These are phyloP conservation scores for Helianthus annuus DNA, from an alignment of 129 eudicot genomes.

Conservation along the genomic window HanXRQr2.0-SUNRISE NC_035445.2:132083937-132084436, in stretches of 20 bases:
- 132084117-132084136: conserved; percentile 62
- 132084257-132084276: conserved; percentile 70
- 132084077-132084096: conserved; percentile 60
- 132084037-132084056: conserved; percentile 47
- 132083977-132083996: conserved; percentile 71
- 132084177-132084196: conserved; percentile 70
- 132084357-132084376: conserved; percentile 55
- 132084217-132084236: conserved; percentile 58
- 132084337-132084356: conserved; percentile 39
- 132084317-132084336: conserved; percentile 38
- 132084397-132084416: conserved; percentile 32
- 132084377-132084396: conserved; percentile 42
- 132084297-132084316: conserved; percentile 43
- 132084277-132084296: conserved; percentile 46
- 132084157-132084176: conserved; percentile 64
- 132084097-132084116: conserved; percentile 73
- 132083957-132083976: conserved; percentile 44
- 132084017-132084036: conserved; percentile 40
- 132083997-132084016: conserved; percentile 40
- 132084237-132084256: conserved; percentile 64
- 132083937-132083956: conserved; percentile 10
- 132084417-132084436: conserved; percentile 59
- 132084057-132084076: conserved; percentile 64
- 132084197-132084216: conserved; percentile 89
- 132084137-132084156: conserved; percentile 52